phyloP scores from a whole-genome alignment of 345 rosid genomes.

The Hibiscus syriacus region DNA sequence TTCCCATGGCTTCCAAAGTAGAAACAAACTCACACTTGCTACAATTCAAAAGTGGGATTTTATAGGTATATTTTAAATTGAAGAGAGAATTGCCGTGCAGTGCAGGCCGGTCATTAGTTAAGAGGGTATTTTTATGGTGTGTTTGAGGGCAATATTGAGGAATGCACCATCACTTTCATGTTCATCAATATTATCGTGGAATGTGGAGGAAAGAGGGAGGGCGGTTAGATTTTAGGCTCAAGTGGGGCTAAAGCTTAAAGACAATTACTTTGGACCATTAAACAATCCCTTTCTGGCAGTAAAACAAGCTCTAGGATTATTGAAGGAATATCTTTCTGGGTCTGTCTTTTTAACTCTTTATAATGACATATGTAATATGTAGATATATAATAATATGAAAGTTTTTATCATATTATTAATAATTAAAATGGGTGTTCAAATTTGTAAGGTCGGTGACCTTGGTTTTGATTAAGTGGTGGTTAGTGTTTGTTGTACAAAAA shows the following conservation, averaged over 20 bases:
- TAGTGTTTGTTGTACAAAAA: background rate
- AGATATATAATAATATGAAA: too few species aligned
- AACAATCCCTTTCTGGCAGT: background rate
- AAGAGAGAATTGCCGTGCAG: conserved; percentile 6
- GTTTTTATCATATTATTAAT: too few species aligned
- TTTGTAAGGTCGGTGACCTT: background rate
- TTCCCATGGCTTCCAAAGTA: conserved; percentile 17
- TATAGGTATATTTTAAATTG: conserved; percentile 18
- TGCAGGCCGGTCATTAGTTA: background rate
- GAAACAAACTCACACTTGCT: background rate
- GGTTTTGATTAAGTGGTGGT: background rate
- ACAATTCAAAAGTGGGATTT: background rate
- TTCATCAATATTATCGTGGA: background rate
- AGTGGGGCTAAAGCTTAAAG: conserved; percentile 28
- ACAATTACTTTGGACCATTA: background rate
- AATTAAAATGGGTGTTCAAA: background rate
- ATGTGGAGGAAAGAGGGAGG: background rate
- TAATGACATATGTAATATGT: background rate
- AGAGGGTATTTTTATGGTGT: background rate
- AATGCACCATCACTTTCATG: conserved; percentile 3
- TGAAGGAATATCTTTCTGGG: background rate
- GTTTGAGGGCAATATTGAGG: background rate
- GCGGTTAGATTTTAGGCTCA: conserved; percentile 13
- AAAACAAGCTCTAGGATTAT: background rate
- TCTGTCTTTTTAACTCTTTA: background rate